Percentiles rank a stretch among this genome's conserved stretches.
phyloP scores from a whole-genome alignment of 1,139 yeast genomes.

The Casaregolazyma lundiana region DNA sequence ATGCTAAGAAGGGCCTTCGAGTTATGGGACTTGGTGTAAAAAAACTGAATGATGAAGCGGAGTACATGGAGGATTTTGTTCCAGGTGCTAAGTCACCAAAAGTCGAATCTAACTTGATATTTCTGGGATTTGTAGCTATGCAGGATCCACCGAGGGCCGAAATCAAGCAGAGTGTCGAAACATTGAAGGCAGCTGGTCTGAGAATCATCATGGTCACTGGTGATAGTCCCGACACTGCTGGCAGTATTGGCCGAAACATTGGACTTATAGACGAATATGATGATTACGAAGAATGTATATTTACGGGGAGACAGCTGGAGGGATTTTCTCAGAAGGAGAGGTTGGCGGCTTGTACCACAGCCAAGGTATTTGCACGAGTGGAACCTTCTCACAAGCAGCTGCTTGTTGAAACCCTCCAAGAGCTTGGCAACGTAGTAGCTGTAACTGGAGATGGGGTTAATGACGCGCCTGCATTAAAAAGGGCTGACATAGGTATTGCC shows the following conservation, averaged over 20 bases:
- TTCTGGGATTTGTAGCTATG: constrained; percentile 49
- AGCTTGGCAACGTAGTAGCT: constrained; percentile 41
- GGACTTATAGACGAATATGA: constrained; percentile 45
- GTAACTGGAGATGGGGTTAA: constrained; percentile 43
- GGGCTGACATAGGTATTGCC: constrained; percentile 39
- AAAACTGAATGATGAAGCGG: constrained; percentile 20
- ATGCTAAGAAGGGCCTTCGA: constrained; percentile 41
- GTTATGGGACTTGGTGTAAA: constrained; percentile 44
- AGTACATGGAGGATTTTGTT: constrained; percentile 5
- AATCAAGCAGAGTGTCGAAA: constrained; percentile 42
- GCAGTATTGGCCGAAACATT: constrained; percentile 48
- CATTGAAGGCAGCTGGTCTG: constrained; percentile 49
- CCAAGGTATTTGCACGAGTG: constrained; percentile 45
- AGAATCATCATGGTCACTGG: constrained; percentile 54
- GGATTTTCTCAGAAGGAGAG: constrained; percentile 22
- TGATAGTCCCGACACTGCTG: constrained; percentile 51
- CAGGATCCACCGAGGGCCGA: constrained; percentile 55
- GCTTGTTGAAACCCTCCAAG: constrained; percentile 49
- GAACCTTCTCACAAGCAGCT: constrained; percentile 52
- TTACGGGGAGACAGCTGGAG: constrained; percentile 49
- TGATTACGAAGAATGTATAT: constrained; percentile 31
- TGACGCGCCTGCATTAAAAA: constrained; percentile 41
- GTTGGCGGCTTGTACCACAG: constrained; percentile 22
- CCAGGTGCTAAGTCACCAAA: constrained; percentile 9
- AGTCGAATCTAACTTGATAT: constrained; percentile 38